phyloP scores from a whole-genome alignment of 192 early-diverging fungal genomes.

The Coemansia sp. region DNA sequence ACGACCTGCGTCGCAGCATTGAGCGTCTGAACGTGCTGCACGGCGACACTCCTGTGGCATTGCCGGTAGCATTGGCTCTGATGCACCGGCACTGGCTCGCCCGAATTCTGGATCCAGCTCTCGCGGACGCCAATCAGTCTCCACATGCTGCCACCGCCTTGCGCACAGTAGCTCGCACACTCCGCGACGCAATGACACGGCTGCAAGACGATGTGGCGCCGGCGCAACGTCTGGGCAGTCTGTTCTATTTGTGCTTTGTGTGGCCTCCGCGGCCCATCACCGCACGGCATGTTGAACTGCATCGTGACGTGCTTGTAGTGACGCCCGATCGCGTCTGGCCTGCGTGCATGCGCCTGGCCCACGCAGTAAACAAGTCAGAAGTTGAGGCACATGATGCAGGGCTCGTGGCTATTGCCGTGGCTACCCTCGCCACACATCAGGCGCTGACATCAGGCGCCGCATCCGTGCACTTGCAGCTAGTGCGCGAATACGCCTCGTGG shows the following conservation, averaged over 20 bases:
- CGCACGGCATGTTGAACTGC: slow-evolving; percentile 31
- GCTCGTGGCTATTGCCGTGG: slow-evolving; percentile 17
- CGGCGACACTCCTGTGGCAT: slow-evolving; percentile 13
- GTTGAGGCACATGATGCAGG: neutral
- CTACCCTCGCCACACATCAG: slow-evolving; percentile 28
- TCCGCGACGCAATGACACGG: slow-evolving; percentile 9
- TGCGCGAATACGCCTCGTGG: slow-evolving; percentile 16
- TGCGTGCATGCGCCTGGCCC: slow-evolving; percentile 17
- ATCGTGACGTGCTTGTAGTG: slow-evolving; percentile 22
- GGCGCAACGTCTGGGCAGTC: slow-evolving; percentile 16
- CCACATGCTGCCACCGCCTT: slow-evolving; percentile 27
- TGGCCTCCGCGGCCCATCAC: slow-evolving; percentile 40
- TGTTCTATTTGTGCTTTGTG: slow-evolving; percentile 46
- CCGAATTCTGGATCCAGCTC: slow-evolving; percentile 23
- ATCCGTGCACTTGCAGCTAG: slow-evolving; percentile 9
- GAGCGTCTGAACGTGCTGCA: slow-evolving; percentile 29
- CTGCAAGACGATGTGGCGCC: slow-evolving; percentile 8
- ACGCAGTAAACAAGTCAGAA: slow-evolving; percentile 12
- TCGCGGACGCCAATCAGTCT: slow-evolving; percentile 20
- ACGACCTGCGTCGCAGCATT: slow-evolving; percentile 36
- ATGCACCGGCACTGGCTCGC: slow-evolving; percentile 45
- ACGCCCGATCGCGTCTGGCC: slow-evolving; percentile 47
- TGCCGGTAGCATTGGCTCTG: slow-evolving; percentile 23
- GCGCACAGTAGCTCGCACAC: slow-evolving; percentile 21
- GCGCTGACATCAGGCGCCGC: slow-evolving; percentile 27